A percentile compares a stretch with the other conserved stretches of the same genome.
Conservation (phyloP, 179 eudicot genomes). For the Heliamphora pulchella region DNA sequence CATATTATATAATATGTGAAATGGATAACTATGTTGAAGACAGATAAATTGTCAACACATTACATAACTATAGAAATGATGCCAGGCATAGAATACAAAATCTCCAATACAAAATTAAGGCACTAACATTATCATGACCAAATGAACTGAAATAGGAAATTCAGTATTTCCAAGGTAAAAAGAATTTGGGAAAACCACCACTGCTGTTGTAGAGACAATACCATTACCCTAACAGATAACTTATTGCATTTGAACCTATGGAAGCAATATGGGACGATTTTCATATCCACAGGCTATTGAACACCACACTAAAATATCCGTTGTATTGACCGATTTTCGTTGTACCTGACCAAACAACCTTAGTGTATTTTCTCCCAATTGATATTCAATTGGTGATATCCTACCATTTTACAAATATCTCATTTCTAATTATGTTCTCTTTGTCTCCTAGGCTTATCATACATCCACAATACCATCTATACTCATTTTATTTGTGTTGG, state of each 20-base stretch:
- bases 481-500: too few species aligned
- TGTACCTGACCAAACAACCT: too few species aligned
- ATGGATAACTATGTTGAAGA: not conserved
- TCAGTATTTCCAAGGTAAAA: not conserved
- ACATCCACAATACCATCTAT: too few species aligned
- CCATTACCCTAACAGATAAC: not conserved
- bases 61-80: not conserved
- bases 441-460: too few species aligned
- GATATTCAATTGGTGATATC: too few species aligned
- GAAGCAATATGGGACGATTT: not conserved
- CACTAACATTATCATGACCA: not conserved
- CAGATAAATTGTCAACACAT: not conserved
- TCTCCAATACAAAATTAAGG: not conserved
- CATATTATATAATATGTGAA: not conserved
- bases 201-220: not conserved
- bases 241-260: not conserved
- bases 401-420: too few species aligned
- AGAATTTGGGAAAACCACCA: not conserved
- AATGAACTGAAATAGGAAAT: not conserved
- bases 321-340: not conserved
- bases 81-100: not conserved
- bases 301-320: not conserved
- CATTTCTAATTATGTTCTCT: too few species aligned
- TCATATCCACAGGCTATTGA: not conserved
- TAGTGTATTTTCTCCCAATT: too few species aligned